Evolutionary conservation across 495 filamentous ascomycete species (phyloP).

Genomic region (Lasiosphaeria ovina): DNA sequence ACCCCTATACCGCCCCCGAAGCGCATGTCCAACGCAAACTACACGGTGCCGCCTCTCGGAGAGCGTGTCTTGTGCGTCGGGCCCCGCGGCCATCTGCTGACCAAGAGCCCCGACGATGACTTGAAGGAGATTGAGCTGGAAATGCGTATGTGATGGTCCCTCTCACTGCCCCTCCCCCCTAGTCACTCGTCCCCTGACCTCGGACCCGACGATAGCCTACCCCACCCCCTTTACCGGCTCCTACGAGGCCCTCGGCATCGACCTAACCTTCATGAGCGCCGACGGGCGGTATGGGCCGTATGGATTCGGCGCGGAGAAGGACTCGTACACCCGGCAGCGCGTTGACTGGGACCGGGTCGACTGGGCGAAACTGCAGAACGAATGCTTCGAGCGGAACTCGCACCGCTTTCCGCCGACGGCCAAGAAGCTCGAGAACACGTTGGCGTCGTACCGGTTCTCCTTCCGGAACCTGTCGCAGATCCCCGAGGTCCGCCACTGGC

Average conservation of each 20-base stretch:
- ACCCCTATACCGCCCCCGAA: constrained; percentile 1
- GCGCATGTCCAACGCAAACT: constrained; percentile 27
- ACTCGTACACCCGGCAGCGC: constrained; percentile 39
- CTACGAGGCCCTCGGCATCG: constrained; percentile 30
- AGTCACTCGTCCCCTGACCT: constrained; percentile 16
- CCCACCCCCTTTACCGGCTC: constrained; percentile 31
- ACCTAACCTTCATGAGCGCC: constrained; percentile 28
- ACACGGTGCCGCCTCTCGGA: constrained; percentile 21
- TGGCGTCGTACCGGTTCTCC: constrained; percentile 24
- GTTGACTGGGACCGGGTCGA: constrained; percentile 71
- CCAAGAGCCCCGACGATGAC: constrained; percentile 31
- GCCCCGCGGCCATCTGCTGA: constrained; percentile 29
- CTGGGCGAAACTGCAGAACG: constrained; percentile 74
- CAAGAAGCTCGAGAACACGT: constrained; percentile 21
- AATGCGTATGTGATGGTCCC: constrained; percentile 18
- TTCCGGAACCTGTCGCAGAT: constrained; percentile 22
- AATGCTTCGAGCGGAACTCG: constrained; percentile 64
- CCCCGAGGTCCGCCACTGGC: constrained; percentile 31
- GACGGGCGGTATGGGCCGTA: constrained; percentile 33
- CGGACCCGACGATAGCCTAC: constrained; percentile 19
- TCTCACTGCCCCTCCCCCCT: not conserved
- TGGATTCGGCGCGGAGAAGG: constrained; percentile 28
- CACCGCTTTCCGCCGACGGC: constrained; percentile 52
- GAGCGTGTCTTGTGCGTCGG: constrained; percentile 28
- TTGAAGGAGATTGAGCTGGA: constrained; percentile 23